phyloP scores from a whole-genome alignment of 2,329 filamentous ascomycete genomes.

The Stagonosporopsis cucurbitacearum region DNA sequence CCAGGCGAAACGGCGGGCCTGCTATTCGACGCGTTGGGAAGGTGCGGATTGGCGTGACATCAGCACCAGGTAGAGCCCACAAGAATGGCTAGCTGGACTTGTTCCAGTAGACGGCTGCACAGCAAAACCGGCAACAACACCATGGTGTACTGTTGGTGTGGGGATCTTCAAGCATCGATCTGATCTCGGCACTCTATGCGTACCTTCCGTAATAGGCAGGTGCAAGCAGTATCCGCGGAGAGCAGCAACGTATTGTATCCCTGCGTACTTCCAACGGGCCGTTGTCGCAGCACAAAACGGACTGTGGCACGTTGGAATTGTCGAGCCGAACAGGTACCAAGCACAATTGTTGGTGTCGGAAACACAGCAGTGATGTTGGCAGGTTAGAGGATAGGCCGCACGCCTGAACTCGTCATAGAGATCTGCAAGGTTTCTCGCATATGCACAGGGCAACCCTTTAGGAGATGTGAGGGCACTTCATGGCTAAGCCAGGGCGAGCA shows the following conservation, averaged over 20 bases:
- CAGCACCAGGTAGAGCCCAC: not conserved
- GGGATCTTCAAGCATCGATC: not conserved
- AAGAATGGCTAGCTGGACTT: not conserved
- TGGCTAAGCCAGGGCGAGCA: conserved; percentile 3
- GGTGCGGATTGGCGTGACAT: conserved; percentile 14
- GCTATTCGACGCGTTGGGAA: conserved; percentile 5
- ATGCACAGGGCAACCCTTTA: conserved; percentile 11
- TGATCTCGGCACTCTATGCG: conserved; percentile 9
- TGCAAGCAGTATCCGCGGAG: conserved; percentile 4
- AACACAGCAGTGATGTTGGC: not conserved
- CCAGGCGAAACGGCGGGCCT: conserved; percentile 2
- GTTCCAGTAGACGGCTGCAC: not conserved
- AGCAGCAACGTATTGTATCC: not conserved
- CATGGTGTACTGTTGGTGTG: conserved; percentile 7
- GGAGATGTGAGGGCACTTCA: not conserved
- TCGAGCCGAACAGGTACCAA: conserved; percentile 1
- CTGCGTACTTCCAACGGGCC: not conserved
- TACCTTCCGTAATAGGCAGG: conserved; percentile 13
- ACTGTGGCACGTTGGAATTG: not conserved
- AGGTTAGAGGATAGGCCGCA: conserved; percentile 7
- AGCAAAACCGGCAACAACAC: not conserved
- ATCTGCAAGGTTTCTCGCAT: conserved; percentile 6
- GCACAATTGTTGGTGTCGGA: conserved; percentile 1
- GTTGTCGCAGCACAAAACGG: not conserved
- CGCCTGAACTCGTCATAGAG: conserved; percentile 2